These are phyloP conservation scores for Trichoderma koningii DNA, from an alignment of 2,329 filamentous ascomycete species.

Conservation along the genomic window DNA sequence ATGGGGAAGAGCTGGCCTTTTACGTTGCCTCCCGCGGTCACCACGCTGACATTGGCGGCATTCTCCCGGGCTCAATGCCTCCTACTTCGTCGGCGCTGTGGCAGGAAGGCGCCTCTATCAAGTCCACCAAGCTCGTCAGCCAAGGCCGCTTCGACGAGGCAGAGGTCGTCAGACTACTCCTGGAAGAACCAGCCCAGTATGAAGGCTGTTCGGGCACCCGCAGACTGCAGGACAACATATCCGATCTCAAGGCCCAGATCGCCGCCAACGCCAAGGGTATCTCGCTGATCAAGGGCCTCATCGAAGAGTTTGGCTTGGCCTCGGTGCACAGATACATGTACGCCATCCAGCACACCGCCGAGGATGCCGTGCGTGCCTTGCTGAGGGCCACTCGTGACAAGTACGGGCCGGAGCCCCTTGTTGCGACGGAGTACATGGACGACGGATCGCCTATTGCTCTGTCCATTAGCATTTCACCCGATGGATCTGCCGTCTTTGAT, in stretches of 20 bases:
- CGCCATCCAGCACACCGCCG: constrained; percentile 47
- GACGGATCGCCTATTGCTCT: constrained; percentile 79
- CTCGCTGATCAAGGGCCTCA: constrained; percentile 68
- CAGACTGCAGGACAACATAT: constrained; percentile 79
- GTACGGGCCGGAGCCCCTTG: constrained; percentile 32
- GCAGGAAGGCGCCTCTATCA: constrained; percentile 66
- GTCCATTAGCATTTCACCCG: constrained; percentile 71
- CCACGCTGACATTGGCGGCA: constrained; percentile 65
- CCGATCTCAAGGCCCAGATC: constrained; percentile 83
- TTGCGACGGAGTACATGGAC: constrained; percentile 68
- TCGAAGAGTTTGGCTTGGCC: constrained; percentile 70
- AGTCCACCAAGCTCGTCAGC: constrained; percentile 70
- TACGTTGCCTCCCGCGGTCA: constrained; percentile 64
- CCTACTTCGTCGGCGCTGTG: constrained; percentile 67
- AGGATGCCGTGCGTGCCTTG: constrained; percentile 65
- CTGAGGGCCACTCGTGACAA: constrained; percentile 30
- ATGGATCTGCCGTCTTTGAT: constrained; percentile 72
- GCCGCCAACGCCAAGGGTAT: constrained; percentile 87
- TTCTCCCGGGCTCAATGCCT: constrained; percentile 81
- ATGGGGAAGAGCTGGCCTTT: constrained; percentile 46
- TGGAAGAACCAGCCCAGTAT: constrained; percentile 71
- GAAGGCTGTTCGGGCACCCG: constrained; percentile 77
- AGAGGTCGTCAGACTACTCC: constrained; percentile 69
- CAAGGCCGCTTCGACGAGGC: constrained; percentile 78
- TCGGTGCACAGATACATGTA: constrained; percentile 65